phyloP scores from a whole-genome alignment of 345 rosid genomes.

The Sisymbrium altissimum region DNA sequence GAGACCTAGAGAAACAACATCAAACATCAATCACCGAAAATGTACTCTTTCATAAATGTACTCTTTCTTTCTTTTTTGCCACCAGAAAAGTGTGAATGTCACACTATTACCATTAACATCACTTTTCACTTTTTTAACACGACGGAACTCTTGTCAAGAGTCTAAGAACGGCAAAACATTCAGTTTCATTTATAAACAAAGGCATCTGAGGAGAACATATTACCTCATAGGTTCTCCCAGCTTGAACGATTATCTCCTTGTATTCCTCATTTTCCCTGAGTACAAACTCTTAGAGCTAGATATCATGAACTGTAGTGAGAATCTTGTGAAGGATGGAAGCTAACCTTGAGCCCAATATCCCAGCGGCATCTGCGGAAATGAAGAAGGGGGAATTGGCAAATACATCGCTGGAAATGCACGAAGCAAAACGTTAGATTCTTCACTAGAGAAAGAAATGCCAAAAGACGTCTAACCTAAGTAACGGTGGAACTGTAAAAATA shows the following conservation, averaged over 20 bases:
- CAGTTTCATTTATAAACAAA: slow-evolving; percentile 7
- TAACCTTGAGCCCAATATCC: slow-evolving; percentile 61
- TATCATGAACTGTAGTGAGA: slow-evolving; percentile 6
- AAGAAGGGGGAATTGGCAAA: slow-evolving; percentile 92
- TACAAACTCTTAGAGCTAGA: slow-evolving; percentile 22
- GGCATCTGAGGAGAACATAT: slow-evolving; percentile 1
- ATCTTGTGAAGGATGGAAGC: slow-evolving; percentile 27
- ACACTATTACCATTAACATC: slow-evolving; percentile 10
- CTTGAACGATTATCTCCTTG: slow-evolving; percentile 73
- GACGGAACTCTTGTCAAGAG: not conserved
- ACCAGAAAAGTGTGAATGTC: slow-evolving; percentile 1
- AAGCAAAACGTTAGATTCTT: slow-evolving; percentile 2
- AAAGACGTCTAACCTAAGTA: slow-evolving; percentile 3
- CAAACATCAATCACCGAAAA: slow-evolving; percentile 3
- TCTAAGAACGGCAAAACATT: not conserved
- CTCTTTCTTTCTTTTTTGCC: not conserved
- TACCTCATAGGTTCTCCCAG: slow-evolving; percentile 88
- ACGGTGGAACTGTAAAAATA: not conserved
- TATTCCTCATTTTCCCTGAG: slow-evolving; percentile 76
- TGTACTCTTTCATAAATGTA: too few species aligned
- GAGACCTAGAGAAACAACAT: slow-evolving; percentile 50
- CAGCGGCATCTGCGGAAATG: slow-evolving; percentile 83
- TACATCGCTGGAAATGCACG: slow-evolving; percentile 58
- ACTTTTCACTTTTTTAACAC: not conserved
- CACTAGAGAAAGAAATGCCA: slow-evolving; percentile 19